These are phyloP conservation scores for Fomitopsis serialis DNA, from an alignment of 768 basidiomycete genomes.

Conservation along the genomic window DNA sequence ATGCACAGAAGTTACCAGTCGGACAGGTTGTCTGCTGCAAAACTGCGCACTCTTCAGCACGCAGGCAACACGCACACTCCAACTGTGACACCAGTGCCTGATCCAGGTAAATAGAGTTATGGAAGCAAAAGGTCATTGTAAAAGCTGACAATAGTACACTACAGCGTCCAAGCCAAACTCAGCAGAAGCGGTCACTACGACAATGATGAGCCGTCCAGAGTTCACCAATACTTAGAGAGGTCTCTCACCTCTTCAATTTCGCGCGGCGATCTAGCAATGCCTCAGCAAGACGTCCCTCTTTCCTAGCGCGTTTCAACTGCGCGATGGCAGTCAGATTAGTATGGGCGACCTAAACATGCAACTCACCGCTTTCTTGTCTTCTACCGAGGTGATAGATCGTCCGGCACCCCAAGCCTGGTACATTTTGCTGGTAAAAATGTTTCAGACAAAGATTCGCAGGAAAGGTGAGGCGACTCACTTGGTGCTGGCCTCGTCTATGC, in stretches of 20 bases:
- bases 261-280: constrained; percentile 73
- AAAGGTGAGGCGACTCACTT: constrained; percentile 49
- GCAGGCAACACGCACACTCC: too few species aligned
- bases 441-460: not conserved
- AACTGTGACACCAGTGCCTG: too few species aligned
- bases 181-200: constrained; percentile 6
- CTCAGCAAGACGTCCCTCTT: constrained; percentile 78
- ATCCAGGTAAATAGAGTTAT: too few species aligned
- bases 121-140: too few species aligned
- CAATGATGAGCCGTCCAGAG: not conserved
- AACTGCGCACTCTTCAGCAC: too few species aligned
- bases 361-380: constrained; percentile 70
- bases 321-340: constrained; percentile 2
- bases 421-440: constrained; percentile 41
- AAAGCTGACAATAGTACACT: not conserved
- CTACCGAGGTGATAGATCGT: constrained; percentile 58
- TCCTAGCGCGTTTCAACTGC: constrained; percentile 72
- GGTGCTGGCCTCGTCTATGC: constrained; percentile 65
- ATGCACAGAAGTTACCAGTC: too few species aligned
- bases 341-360: not conserved
- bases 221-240: not conserved
- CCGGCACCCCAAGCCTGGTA: constrained; percentile 87
- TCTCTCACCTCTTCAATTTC: constrained; percentile 71
- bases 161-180: not conserved
- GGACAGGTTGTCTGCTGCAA: too few species aligned